Conservation (phyloP, 2,329 filamentous ascomycete species). For the Davidsoniella virescens region DNA sequence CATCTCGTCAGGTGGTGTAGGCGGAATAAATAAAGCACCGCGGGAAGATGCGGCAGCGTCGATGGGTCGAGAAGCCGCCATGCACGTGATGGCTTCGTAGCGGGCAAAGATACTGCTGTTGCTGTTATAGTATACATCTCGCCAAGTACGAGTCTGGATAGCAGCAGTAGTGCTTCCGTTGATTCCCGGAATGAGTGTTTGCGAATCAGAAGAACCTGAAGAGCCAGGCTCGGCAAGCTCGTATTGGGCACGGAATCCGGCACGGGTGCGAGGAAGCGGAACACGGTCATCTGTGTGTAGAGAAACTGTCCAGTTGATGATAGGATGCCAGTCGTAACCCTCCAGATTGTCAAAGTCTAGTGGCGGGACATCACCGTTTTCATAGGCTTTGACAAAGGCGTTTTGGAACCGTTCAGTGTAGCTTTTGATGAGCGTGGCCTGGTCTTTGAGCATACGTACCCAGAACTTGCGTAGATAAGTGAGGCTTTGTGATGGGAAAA, state of each 20-base stretch:
- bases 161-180: slow-evolving; percentile 10
- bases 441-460: slow-evolving; percentile 29
- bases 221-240: slow-evolving; percentile 16
- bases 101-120: slow-evolving; percentile 40
- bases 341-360: slow-evolving; percentile 47
- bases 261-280: slow-evolving; percentile 4
- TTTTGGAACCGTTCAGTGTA: slow-evolving; percentile 46
- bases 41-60: background rate
- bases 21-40: background rate
- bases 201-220: too few species aligned
- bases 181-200: too few species aligned
- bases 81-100: slow-evolving; percentile 36
- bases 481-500: slow-evolving; percentile 38
- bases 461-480: slow-evolving; percentile 39
- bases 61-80: slow-evolving; percentile 25
- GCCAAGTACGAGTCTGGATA: slow-evolving; percentile 27
- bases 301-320: slow-evolving; percentile 51
- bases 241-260: slow-evolving; percentile 4
- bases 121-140: slow-evolving; percentile 39
- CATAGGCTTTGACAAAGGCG: slow-evolving; percentile 49
- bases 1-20: slow-evolving; percentile 19
- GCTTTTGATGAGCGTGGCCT: slow-evolving; percentile 10
- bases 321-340: slow-evolving; percentile 49
- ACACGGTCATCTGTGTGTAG: slow-evolving; percentile 20
- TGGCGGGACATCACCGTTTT: slow-evolving; percentile 39